These are phyloP conservation scores for Tuber microsphaerosporum DNA, from an alignment of 495 filamentous ascomycete species.

Conservation along the genomic window DNA sequence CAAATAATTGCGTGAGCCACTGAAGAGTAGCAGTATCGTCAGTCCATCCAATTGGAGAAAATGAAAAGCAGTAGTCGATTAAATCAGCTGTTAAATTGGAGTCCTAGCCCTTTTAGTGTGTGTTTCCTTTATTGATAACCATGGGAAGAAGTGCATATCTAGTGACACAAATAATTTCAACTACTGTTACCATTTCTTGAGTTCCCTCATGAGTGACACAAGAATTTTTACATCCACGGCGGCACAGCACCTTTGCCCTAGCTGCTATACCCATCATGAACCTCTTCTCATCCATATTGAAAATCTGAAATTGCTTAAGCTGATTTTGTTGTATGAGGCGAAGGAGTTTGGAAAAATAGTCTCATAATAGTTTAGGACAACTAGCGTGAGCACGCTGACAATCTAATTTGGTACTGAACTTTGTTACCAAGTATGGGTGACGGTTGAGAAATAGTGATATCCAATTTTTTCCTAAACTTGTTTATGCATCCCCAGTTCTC, in stretches of 20 bases:
- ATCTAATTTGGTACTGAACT: conserved; percentile 12
- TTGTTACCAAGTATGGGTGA: background rate
- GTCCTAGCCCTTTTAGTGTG: conserved; percentile 8
- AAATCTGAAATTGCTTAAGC: background rate
- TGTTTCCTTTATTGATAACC: conserved; percentile 10
- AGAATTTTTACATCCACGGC: background rate
- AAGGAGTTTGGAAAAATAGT: conserved; percentile 5
- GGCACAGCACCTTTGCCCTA: conserved; percentile 6
- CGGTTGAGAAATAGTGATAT: conserved; percentile 11
- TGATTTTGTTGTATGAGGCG: conserved; percentile 2
- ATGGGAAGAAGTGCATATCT: conserved; percentile 11
- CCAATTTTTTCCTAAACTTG: background rate
- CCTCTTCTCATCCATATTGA: conserved; percentile 18
- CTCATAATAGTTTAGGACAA: background rate
- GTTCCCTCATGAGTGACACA: conserved; percentile 13
- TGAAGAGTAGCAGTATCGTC: background rate
- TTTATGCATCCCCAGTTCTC: background rate
- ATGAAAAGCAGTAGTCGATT: conserved; percentile 4
- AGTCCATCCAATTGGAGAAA: conserved; percentile 9
- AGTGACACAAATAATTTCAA: conserved; percentile 12
- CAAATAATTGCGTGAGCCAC: conserved; percentile 18
- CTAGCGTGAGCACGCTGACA: conserved; percentile 4
- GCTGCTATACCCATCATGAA: conserved; percentile 6
- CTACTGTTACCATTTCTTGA: conserved; percentile 14
- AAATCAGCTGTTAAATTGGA: background rate